Evolutionary conservation across 2,329 filamentous ascomycete genomes (phyloP).

Genomic region (Calcarisporium arbuscula): DNA sequence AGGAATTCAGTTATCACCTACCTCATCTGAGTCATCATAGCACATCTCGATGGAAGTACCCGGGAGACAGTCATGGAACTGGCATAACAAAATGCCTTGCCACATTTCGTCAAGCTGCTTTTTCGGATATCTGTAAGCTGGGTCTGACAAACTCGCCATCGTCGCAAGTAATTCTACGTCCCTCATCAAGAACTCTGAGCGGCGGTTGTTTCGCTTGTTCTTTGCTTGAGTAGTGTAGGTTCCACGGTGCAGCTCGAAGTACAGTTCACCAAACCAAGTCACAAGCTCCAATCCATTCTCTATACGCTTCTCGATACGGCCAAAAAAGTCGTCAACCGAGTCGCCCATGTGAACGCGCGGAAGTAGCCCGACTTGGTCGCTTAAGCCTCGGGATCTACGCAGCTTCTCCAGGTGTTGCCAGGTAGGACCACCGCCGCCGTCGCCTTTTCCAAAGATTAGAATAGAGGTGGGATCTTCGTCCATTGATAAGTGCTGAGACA

Average conservation of each 20-base stretch:
- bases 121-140: constrained; percentile 83
- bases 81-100: constrained; percentile 85
- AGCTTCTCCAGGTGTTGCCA: constrained; percentile 94
- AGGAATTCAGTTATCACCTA: constrained; percentile 24
- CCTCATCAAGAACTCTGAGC: constrained; percentile 75
- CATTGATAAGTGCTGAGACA: constrained; percentile 91
- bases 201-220: constrained; percentile 92
- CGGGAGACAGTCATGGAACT: constrained; percentile 96
- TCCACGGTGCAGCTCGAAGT: constrained; percentile 94
- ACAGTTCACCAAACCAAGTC: constrained; percentile 97
- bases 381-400: constrained; percentile 82
- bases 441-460: constrained; percentile 92
- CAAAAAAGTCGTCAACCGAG: constrained; percentile 93
- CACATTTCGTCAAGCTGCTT: constrained; percentile 93
- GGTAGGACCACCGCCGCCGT: constrained; percentile 91
- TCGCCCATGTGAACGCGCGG: constrained; percentile 84
- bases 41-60: constrained; percentile 97
- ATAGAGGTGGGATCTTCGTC: constrained; percentile 87
- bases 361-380: constrained; percentile 71
- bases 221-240: constrained; percentile 97
- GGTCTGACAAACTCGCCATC: constrained; percentile 67
- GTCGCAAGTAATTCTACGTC: constrained; percentile 87
- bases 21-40: constrained; percentile 88
- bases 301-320: constrained; percentile 70
- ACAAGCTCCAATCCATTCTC: constrained; percentile 73